Evolutionary conservation across 169 alveolate species (phyloP), one percentile per base, ranked within the genome.

Genomic region (Plasmodium vinckei): DNA sequence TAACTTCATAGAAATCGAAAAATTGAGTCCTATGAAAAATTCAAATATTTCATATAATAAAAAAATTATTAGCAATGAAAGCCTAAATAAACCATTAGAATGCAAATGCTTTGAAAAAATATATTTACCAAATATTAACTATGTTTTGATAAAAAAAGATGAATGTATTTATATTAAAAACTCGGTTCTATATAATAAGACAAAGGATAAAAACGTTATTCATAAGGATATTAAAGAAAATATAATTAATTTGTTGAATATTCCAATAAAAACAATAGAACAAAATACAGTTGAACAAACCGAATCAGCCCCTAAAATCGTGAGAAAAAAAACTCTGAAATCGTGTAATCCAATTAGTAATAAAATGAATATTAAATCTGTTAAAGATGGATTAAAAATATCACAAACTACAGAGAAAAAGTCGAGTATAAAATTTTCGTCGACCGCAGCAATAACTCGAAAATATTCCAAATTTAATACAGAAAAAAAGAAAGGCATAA

Each of bases 151-250:
- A 64, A 82, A 51, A 70, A 82, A 68, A 51, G 72, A 82, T 6
- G 61, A 82, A 6, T 57, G 42, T 19, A 27, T 70, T 21, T 82
- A 67, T 51, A 59, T 65, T 42, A 68, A 27, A 54, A 82, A 57
- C 17, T 60, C 71, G 23, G 1, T 57, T 53, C 10, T n/a, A 17
- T 44, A 57, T 56, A 67, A 68, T 15, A 15, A 25, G 9, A 7
- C 54, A 63, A 47, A 82, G 46, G 59, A 82, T 10, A 6, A 70
- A 15, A 12, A 82, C 47, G 13, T 82, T 12, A 64, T 82, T 42
- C 82, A 82, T 56, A 82, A 70, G 72, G 90, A 82, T 21, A 47
- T 82, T 9, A 82, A 68, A 47, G 90, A 67, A 47, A 67, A n/a
- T 59, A 46, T 68, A 10, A 82, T 82, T 23, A 64, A 82, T 54